Percentiles rank a stretch among this genome's conserved stretches.
These are phyloP conservation scores for Sideroxylon spinosum DNA, from an alignment of 179 eudicot species.

Conservation along the genomic window DNA sequence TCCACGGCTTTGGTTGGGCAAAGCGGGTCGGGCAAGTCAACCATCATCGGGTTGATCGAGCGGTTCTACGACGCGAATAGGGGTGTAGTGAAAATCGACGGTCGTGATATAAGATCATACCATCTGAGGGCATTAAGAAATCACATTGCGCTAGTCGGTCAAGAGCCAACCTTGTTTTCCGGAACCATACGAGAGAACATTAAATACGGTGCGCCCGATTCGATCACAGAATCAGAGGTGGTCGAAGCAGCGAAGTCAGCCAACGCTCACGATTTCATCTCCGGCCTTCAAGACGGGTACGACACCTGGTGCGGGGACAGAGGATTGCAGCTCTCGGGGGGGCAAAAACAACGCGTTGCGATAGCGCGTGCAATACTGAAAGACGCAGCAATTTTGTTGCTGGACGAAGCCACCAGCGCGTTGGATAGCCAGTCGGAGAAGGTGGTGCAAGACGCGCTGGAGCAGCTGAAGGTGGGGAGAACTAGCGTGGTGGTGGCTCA, in stretches of 20 bases:
- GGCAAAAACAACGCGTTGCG: constrained; percentile 54
- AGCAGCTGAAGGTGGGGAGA: constrained; percentile 42
- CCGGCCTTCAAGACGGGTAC: constrained; percentile 26
- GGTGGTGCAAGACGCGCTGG: constrained; percentile 41
- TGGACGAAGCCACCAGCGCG: constrained; percentile 62
- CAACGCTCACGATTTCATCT: constrained; percentile 38
- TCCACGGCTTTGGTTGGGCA: constrained; percentile 35
- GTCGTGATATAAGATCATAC: constrained; percentile 28
- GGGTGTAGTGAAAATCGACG: constrained; percentile 31
- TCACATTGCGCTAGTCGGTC: constrained; percentile 38
- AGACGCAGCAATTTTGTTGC: constrained; percentile 35
- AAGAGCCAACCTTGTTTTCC: constrained; percentile 37
- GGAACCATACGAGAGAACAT: constrained; percentile 38
- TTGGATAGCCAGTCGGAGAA: constrained; percentile 42
- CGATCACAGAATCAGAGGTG: constrained; percentile 30
- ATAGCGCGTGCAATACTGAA: constrained; percentile 51
- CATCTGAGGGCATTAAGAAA: constrained; percentile 31
- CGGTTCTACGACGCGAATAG: constrained; percentile 35
- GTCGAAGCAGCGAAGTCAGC: constrained; percentile 32
- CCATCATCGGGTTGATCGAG: constrained; percentile 33
- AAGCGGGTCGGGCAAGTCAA: constrained; percentile 39
- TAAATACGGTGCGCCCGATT: constrained; percentile 27
- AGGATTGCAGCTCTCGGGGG: constrained; percentile 44
- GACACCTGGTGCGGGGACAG: constrained; percentile 32
- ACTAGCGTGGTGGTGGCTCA: constrained; percentile 85